phyloP scores from a whole-genome alignment of 495 filamentous ascomycete genomes.

The Aspergillus sparsus region DNA sequence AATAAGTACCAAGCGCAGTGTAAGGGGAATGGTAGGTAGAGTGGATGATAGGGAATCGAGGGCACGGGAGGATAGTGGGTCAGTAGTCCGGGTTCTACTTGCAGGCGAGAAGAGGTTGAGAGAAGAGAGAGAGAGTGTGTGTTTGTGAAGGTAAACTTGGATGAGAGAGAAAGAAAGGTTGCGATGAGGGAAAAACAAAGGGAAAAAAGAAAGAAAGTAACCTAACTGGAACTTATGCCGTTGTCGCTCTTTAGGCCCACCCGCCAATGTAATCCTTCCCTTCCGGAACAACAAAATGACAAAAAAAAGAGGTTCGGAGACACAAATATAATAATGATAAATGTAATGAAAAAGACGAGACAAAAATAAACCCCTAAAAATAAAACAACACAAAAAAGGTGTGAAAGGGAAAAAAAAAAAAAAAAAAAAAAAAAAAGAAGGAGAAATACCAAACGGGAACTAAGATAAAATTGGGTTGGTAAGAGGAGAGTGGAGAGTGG shows the following conservation, averaged over 20 bases:
- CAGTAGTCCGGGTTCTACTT: not conserved
- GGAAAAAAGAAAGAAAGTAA: too few species aligned
- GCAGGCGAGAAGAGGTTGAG: not conserved
- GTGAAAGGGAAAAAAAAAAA: constrained; percentile 7
- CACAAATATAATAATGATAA: not conserved
- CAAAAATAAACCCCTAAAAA: not conserved
- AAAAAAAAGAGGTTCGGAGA: too few species aligned
- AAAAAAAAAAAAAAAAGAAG: constrained; percentile 4
- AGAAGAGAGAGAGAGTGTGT: not conserved
- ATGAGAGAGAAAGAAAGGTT: not conserved
- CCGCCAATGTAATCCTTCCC: too few species aligned
- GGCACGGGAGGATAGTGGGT: not conserved
- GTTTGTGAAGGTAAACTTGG: not conserved
- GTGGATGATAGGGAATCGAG: not conserved
- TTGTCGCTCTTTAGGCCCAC: too few species aligned
- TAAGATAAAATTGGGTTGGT: not conserved
- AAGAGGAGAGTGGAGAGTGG: not conserved
- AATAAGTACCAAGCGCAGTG: not conserved
- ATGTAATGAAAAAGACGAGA: not conserved
- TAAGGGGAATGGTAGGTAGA: not conserved
- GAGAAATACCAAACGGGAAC: not conserved
- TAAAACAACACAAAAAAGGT: not conserved
- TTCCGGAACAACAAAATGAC: too few species aligned
- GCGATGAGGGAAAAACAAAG: not conserved
- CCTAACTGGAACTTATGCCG: too few species aligned